phyloP scores from a whole-genome alignment of 2,329 filamentous ascomycete species.

The Pyrenophora teres region DNA sequence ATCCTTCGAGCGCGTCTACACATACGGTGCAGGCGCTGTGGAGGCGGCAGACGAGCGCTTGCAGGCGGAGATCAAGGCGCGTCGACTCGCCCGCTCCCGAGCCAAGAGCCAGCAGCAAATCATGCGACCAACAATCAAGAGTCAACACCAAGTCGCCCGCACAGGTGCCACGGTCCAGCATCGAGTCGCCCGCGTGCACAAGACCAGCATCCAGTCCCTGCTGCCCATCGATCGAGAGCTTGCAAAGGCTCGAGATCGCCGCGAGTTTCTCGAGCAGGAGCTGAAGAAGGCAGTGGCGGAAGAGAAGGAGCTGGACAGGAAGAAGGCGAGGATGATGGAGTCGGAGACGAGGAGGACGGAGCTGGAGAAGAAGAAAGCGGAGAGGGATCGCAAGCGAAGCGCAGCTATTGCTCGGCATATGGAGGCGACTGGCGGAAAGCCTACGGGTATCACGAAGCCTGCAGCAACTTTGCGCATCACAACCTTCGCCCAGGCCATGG shows the following conservation, averaged over 20 bases:
- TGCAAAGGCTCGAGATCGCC: background rate
- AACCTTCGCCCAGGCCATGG: too few species aligned
- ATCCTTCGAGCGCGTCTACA: too few species aligned
- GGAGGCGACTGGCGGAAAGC: background rate
- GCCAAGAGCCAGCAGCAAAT: background rate
- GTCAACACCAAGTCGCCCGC: too few species aligned
- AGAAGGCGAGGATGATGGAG: background rate
- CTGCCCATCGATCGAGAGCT: background rate
- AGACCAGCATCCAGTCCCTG: background rate
- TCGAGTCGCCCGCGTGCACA: background rate
- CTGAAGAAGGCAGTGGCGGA: background rate
- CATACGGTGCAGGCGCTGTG: background rate
- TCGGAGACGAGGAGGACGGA: background rate
- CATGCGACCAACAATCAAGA: too few species aligned
- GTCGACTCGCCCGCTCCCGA: background rate
- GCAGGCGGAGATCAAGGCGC: background rate
- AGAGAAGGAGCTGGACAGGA: background rate
- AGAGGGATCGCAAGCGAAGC: background rate
- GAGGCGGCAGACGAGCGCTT: constrained; percentile 1
- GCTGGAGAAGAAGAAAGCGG: background rate
- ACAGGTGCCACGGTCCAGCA: too few species aligned
- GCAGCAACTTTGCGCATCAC: background rate
- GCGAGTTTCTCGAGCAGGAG: background rate
- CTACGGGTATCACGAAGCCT: background rate
- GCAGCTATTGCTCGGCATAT: background rate